Evolutionary conservation across 768 basidiomycete species (phyloP).

Genomic region (Hirschioporus abietinus): DNA sequence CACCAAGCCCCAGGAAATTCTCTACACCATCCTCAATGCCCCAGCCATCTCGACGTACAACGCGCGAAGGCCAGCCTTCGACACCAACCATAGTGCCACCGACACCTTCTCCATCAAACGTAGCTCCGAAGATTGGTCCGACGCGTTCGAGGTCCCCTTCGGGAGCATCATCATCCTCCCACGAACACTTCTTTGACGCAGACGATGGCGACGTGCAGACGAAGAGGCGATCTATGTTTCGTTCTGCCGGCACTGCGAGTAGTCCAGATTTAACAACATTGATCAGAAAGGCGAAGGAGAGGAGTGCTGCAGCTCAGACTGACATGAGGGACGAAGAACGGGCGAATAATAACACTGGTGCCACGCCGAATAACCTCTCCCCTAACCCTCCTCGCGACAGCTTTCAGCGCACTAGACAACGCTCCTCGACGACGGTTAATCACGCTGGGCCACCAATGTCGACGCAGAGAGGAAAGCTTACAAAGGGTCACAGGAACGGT

Average conservation of each 20-base stretch:
- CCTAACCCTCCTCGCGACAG: constrained; percentile 12
- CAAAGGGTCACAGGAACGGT: neutral
- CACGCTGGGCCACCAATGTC: neutral
- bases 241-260: constrained; percentile 83
- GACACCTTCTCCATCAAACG: constrained; percentile 47
- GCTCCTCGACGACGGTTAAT: constrained; percentile 6
- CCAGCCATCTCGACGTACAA: constrained; percentile 25
- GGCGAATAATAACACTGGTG: neutral
- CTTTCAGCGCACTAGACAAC: constrained; percentile 9
- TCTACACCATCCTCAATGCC: constrained; percentile 36
- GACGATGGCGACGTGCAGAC: constrained; percentile 65
- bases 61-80: constrained; percentile 40
- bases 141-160: constrained; percentile 26
- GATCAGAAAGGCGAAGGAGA: constrained; percentile 75
- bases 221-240: constrained; percentile 80
- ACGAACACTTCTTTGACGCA: constrained; percentile 58
- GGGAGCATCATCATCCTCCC: constrained; percentile 44
- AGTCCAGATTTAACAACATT: constrained; percentile 90
- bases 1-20: constrained; percentile 34
- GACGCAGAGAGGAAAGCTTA: neutral
- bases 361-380: constrained; percentile 10
- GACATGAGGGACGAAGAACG: constrained; percentile 20
- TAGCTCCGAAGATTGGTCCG: constrained; percentile 15
- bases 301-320: constrained; percentile 39
- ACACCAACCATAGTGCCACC: constrained; percentile 64